Base-by-base conservation (phyloP, 768 basidiomycete species). In the Udeniomyces megalosporus region DNA sequence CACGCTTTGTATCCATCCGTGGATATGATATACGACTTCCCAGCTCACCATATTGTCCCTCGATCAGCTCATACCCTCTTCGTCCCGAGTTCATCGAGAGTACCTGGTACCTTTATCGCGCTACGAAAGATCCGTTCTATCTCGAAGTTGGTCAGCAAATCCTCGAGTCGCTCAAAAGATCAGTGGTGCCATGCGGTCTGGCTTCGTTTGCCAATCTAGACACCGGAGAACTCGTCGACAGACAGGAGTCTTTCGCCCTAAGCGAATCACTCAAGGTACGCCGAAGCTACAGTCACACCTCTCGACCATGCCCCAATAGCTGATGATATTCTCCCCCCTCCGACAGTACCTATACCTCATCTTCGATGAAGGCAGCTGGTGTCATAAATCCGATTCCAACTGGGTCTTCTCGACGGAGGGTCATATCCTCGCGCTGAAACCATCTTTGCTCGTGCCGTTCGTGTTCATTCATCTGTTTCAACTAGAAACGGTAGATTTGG, bases 101-200 rank as follows among this genome's bases (percentile, higher is more conserved):
- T 24, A 99, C 89, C 5, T 92, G 91, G 84, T 95, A 92, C 74
- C 77, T 97, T 20, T 96, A 95, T 70, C 80, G 86, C 56, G 88
- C 60, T 3, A 61, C 60, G 1, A 54, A 55, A 28, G 60, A 61
- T 22, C 51, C 52, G 20, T 51, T 61, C 32, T 61, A 61, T 32
- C 60, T 61, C n/a, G 48, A 52, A 28, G 45, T 65, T 47, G 63
- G 63, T 14, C 35, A 54, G 32, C 44, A 46, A 8, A 65, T 65
- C 35, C 52, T 65, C 5, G 28, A 60, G 3, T 56, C 58, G 20
- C 52, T 65, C 7, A 35, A 15, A 5, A 38, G 49, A 45, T 49
- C 60, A 14, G 51, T 52, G 8, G 52, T 55, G 4, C 51, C 35
- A 2, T 61, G 60, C 38, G 60, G 60, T 0, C n/a, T 61, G 7